phyloP scores from a whole-genome alignment of 73 alveolate genomes.

The Tetrahymena malaccensis region DNA sequence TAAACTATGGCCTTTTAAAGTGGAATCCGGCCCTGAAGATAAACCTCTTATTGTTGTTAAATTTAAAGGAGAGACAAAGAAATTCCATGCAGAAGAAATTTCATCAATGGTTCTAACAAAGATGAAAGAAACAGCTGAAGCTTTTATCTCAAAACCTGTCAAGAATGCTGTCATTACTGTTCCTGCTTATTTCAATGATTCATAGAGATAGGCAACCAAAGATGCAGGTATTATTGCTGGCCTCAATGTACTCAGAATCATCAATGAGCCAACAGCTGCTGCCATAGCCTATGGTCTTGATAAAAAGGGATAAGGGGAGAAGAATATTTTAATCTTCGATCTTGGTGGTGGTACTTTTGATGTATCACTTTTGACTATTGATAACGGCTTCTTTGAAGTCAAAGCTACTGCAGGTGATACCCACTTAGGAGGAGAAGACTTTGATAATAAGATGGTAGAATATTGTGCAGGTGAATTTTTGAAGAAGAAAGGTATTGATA shows the following conservation, averaged over 20 bases:
- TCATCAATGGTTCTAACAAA: constrained; percentile 88
- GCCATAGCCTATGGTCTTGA: constrained; percentile 77
- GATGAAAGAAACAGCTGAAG: constrained; percentile 89
- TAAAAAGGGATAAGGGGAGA: constrained; percentile 50
- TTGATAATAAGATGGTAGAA: constrained; percentile 80
- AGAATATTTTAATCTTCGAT: constrained; percentile 74
- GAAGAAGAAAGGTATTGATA: constrained; percentile 52
- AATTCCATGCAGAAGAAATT: constrained; percentile 87
- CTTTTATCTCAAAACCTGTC: constrained; percentile 62
- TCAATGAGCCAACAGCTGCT: constrained; percentile 86
- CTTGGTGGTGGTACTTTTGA: constrained; percentile 83
- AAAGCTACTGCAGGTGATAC: constrained; percentile 86
- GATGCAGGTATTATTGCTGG: constrained; percentile 95
- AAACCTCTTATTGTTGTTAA: constrained; percentile 79
- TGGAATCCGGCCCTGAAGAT: constrained; percentile 79
- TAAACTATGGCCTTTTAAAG: constrained; percentile 88
- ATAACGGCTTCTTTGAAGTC: constrained; percentile 88
- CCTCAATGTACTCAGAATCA: constrained; percentile 73
- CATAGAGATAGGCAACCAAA: constrained; percentile 90
- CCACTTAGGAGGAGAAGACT: constrained; percentile 95
- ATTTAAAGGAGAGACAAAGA: constrained; percentile 76
- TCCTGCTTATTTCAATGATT: constrained; percentile 75
- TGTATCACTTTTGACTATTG: constrained; percentile 75
- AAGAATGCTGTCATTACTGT: constrained; percentile 81
- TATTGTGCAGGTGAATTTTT: constrained; percentile 52